phyloP scores from a whole-genome alignment of 805 yeast species.

The Pichia nanzhaoensis region DNA sequence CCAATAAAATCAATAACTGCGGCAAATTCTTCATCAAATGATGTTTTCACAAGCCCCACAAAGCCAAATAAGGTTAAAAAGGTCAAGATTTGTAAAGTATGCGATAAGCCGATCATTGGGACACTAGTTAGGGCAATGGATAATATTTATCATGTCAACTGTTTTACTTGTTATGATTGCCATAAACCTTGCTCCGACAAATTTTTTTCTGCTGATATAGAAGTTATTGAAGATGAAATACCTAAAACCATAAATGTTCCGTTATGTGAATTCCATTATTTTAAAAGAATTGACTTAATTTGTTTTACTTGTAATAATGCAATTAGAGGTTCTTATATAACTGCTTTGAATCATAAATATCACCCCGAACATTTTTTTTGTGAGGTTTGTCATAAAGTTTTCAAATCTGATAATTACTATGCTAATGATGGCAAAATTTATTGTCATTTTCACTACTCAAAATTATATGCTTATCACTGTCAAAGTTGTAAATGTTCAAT shows the following conservation, averaged over 20 bases:
- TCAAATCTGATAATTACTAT: slow-evolving; percentile 89
- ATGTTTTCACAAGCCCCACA: slow-evolving; percentile 2
- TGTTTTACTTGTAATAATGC: slow-evolving; percentile 83
- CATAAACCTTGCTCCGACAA: slow-evolving; percentile 73
- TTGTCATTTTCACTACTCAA: slow-evolving; percentile 91
- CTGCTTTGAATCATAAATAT: slow-evolving; percentile 86
- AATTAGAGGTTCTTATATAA: slow-evolving; percentile 85
- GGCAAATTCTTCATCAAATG: background rate
- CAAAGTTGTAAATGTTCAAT: slow-evolving; percentile 92
- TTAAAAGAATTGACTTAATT: slow-evolving; percentile 75
- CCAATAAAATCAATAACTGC: too few species aligned
- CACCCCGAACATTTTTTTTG: slow-evolving; percentile 96
- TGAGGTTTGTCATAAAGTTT: slow-evolving; percentile 74
- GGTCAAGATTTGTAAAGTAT: slow-evolving; percentile 42
- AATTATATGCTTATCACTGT: slow-evolving; percentile 77
- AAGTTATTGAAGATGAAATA: background rate
- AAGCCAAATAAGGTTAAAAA: slow-evolving; percentile 16
- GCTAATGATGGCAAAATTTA: slow-evolving; percentile 78
- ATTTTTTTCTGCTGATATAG: slow-evolving; percentile 75
- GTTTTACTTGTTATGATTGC: slow-evolving; percentile 85
- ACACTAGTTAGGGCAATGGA: slow-evolving; percentile 83
- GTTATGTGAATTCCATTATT: slow-evolving; percentile 89
- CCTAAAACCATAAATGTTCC: slow-evolving; percentile 39
- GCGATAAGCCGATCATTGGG: slow-evolving; percentile 51
- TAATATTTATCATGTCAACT: slow-evolving; percentile 74